phyloP scores from a whole-genome alignment of 352 stramenopile species.

The Globisporangium takayamanum region DNA sequence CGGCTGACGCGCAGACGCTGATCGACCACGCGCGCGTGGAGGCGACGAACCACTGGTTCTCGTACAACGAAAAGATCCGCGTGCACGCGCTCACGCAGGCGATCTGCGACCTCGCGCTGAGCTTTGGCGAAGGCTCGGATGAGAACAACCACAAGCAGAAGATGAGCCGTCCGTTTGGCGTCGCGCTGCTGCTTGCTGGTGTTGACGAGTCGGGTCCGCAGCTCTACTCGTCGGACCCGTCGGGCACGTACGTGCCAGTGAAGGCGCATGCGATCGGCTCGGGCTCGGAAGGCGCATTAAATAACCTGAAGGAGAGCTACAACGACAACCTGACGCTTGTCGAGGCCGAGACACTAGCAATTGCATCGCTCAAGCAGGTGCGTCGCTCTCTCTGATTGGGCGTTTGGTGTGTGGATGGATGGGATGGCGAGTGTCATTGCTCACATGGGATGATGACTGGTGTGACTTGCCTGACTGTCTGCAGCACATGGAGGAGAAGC shows the following conservation, averaged over 20 bases:
- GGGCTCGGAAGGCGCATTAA: slow-evolving; percentile 96
- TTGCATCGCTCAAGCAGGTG: slow-evolving; percentile 93
- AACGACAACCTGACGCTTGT: slow-evolving; percentile 93
- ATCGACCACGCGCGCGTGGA: slow-evolving; percentile 99
- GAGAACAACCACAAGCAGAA: slow-evolving; percentile 96
- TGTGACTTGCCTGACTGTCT: slow-evolving; percentile 8
- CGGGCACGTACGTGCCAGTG: slow-evolving; percentile 97
- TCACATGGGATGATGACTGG: too few relatives aligned
- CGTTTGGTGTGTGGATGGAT: too few relatives aligned
- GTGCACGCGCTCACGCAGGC: slow-evolving; percentile 97
- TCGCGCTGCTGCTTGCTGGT: slow-evolving; percentile 96
- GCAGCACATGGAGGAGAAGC: slow-evolving; percentile 99
- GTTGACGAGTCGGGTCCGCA: slow-evolving; percentile 92
- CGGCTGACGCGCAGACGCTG: slow-evolving; percentile 97
- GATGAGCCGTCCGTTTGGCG: slow-evolving; percentile 98
- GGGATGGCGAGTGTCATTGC: too few relatives aligned
- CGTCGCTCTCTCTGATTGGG: too few relatives aligned
- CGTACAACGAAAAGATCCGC: slow-evolving; percentile 97
- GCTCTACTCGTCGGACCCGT: slow-evolving; percentile 97
- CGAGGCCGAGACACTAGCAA: slow-evolving; percentile 95
- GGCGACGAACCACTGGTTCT: slow-evolving; percentile 98
- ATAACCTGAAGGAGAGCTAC: slow-evolving; percentile 98
- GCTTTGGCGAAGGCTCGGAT: slow-evolving; percentile 89
- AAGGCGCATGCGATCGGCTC: slow-evolving; percentile 98
- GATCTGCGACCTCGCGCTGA: slow-evolving; percentile 97